Evolutionary conservation across 1,284 basidiomycete genomes (phyloP), one percentile per base, ranked within the genome.

Genomic region (Trametes versicolor): DNA sequence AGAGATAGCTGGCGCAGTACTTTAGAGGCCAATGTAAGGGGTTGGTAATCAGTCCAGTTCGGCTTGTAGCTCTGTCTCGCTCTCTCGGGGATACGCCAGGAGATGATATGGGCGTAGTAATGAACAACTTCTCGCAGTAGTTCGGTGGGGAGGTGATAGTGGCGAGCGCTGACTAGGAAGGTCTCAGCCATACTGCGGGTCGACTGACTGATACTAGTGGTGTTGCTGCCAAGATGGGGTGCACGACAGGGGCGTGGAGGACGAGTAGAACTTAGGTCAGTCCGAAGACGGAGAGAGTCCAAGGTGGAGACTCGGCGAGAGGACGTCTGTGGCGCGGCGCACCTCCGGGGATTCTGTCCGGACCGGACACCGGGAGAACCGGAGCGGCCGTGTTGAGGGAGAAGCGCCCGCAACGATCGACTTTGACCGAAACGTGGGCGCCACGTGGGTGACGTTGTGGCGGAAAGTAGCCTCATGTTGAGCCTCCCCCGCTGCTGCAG

Each of bases 401-500:
- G 27, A 49, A 37, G 47, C 52, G 52, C 53, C 52, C 52, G 21
- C 21, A n/a, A 12, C 34, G 59, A 60, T 54, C 51, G 32, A 29
- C 43, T 19, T 43, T 54, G n/a, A 25, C 47, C 23, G 21, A 13
- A 37, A 39, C 27, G 52, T 34, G 43, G 51, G 12, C 17, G 17
- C 60, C 65, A 66, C 65, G 65, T 66, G 65, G 48, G 32, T 23
- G 21, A 50, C 36, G 57, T 58, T 60, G 61, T 66, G 65, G 61
- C 65, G 58, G 61, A 47, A 32, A 45, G 50, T 52, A 41, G 58
- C 58, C 47, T 43, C 25, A 15, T 17, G 41, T 43, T 43, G 41
- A 43, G 23, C 36, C 23, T 21, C 32, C 10, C 4, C n/a, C 41
- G 23, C 25, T 29, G 21, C n/a, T 19, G 19, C 43, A 19, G 25